Evolutionary conservation across 2,329 filamentous ascomycete species (phyloP), one percentile per base, ranked within the genome.

Genomic region (Diaporthe citriasiana): DNA sequence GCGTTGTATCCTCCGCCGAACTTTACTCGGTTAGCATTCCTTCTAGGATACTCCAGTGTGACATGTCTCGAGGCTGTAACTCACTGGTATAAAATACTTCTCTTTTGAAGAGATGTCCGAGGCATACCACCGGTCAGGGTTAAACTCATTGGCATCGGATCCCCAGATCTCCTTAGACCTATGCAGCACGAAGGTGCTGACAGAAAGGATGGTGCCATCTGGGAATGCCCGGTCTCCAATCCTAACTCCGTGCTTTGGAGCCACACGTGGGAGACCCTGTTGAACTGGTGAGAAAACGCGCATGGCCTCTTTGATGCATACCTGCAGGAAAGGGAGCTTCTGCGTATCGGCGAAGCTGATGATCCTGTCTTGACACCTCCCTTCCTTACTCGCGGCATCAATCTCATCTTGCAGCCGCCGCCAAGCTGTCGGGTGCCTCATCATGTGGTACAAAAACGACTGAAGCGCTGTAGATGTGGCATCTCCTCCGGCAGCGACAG

Each of bases 291-390:
- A 40, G 33, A 69, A 68, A 9, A 73, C 55, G 2, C 71, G 76
- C 27, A 83, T 73, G 4, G 78, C 75, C 73, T 83, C 82, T 74
- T 82, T 81, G 74, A 83, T 80, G 71, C 81, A 82, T 10, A 80
- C 79, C 55, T 80, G 79, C n/a, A 83, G 75, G 71, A 80, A 84
- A 3, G 79, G 77, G 10, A 83, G 76, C 50, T 76, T 77, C 73
- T 80, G 79, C 1, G 82, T 77, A 27, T 81, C 78, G 7, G 76
- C 75, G 51, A 73, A 81, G 10, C 76, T 74, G 6, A 80, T 76
- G 4, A 79, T 69, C n/a, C 74, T 47, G 53, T 75, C 70, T 15
- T 56, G 53, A 40, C 77, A 76, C 38, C 33, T 66, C n/a, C 74
- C 74, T 27, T 70, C 45, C 25, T 22, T 50, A 17, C 40, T n/a